phyloP scores from a whole-genome alignment of 2,329 filamentous ascomycete genomes.

The Pseudopyrenochaeta lycopersici region DNA sequence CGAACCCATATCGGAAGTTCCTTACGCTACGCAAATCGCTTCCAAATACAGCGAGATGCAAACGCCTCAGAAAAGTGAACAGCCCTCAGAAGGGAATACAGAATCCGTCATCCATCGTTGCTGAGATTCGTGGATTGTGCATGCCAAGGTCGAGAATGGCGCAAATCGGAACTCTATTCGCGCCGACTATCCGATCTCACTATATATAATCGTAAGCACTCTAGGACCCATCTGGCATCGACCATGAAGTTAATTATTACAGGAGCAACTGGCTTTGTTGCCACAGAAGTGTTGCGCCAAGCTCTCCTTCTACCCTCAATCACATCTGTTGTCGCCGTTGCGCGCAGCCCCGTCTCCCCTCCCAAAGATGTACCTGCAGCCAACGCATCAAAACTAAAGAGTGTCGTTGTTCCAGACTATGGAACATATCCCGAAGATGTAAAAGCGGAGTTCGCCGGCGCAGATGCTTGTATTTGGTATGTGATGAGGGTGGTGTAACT shows the following conservation, averaged over 20 bases:
- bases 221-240: not conserved
- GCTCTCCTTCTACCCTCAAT: conserved; percentile 3
- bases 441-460: not conserved
- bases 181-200: too few relatives aligned
- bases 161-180: too few relatives aligned
- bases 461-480: not conserved
- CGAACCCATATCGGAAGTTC: too few relatives aligned
- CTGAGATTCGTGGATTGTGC: too few relatives aligned
- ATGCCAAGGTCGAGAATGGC: too few relatives aligned
- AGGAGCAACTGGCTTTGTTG: not conserved
- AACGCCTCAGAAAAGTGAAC: too few relatives aligned
- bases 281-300: not conserved
- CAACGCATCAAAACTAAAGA: conserved; percentile 29
- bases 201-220: too few relatives aligned
- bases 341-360: conserved; percentile 1
- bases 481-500: not conserved
- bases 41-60: too few relatives aligned
- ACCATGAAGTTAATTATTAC: not conserved
- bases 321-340: conserved; percentile 11
- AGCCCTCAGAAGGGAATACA: too few relatives aligned
- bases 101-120: too few relatives aligned
- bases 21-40: too few relatives aligned
- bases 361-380: not conserved
- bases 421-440: conserved; percentile 32
- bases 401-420: conserved; percentile 42